These are phyloP conservation scores for Pythium chondricola DNA, from an alignment of 352 stramenopile genomes.

Conservation along the genomic window DNA sequence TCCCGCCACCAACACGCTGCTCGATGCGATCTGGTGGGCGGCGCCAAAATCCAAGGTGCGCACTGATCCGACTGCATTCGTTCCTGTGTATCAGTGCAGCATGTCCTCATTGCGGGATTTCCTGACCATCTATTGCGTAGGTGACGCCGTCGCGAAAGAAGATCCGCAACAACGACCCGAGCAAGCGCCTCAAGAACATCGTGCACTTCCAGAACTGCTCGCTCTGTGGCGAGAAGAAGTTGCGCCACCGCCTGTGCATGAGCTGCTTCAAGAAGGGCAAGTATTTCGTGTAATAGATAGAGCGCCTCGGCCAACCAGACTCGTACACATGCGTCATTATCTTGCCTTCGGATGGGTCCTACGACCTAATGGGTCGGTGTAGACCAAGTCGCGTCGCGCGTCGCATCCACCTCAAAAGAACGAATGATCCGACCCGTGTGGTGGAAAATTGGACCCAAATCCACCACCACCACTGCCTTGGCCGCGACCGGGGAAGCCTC, in stretches of 20 bases:
- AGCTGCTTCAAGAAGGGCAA: slow-evolving; percentile 90
- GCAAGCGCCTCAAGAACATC: slow-evolving; percentile 87
- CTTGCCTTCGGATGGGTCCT: neutral
- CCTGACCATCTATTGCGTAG: slow-evolving; percentile 25
- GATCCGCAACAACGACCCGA: slow-evolving; percentile 85
- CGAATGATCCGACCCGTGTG: slow-evolving; percentile 54
- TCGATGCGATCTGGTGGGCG: slow-evolving; percentile 73
- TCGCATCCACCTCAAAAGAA: slow-evolving; percentile 66
- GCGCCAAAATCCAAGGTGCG: slow-evolving; percentile 85
- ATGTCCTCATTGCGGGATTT: no score
- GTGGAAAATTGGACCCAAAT: slow-evolving; percentile 21
- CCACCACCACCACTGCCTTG: slow-evolving; percentile 24
- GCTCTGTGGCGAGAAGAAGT: slow-evolving; percentile 82
- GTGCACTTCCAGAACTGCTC: slow-evolving; percentile 85
- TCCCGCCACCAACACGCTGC: slow-evolving; percentile 44
- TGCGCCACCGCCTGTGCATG: slow-evolving; percentile 86
- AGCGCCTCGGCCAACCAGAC: slow-evolving; percentile 4
- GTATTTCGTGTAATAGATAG: slow-evolving; percentile 73
- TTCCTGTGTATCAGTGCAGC: no score
- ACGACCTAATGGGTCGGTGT: neutral
- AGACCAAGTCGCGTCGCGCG: no score
- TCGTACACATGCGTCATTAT: neutral
- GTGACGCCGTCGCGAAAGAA: slow-evolving; percentile 83
- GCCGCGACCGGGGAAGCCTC: slow-evolving; percentile 10
- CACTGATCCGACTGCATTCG: neutral